A percentile compares a stretch with the other conserved stretches of the same genome.
These are phyloP conservation scores for Clitopilus hobsonii DNA, from an alignment of 768 basidiomycete genomes.

Conservation along the genomic window DNA sequence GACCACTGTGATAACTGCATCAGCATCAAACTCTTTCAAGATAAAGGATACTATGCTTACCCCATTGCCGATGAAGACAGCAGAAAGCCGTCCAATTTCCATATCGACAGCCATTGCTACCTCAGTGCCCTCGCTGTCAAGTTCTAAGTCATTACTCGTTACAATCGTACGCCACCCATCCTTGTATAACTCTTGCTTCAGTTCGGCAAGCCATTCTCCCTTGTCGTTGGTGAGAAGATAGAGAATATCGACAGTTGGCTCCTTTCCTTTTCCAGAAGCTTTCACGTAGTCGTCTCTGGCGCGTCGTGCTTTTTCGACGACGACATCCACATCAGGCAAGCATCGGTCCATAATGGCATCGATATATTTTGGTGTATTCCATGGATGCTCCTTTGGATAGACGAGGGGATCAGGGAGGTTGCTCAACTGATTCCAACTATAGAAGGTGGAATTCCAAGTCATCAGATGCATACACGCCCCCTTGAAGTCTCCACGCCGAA, in stretches of 20 bases:
- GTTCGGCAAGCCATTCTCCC: constrained; percentile 22
- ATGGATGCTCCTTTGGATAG: constrained; percentile 14
- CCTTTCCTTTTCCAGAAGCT: constrained; percentile 10
- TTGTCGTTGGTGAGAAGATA: constrained; percentile 35
- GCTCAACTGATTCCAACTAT: constrained; percentile 32
- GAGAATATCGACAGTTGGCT: constrained; percentile 22
- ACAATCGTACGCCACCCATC: constrained; percentile 29
- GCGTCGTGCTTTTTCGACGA: constrained; percentile 16
- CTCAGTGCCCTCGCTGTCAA: constrained; percentile 28
- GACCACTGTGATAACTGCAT: constrained; percentile 25
- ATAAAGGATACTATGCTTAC: constrained; percentile 22
- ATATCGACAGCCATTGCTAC: constrained; percentile 36
- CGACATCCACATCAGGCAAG: constrained; percentile 23
- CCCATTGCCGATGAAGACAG: constrained; percentile 38
- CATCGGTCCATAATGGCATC: constrained; percentile 26
- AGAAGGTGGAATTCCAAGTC: constrained; percentile 26
- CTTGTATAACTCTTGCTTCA: constrained; percentile 20
- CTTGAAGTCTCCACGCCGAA: constrained; percentile 34
- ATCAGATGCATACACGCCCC: constrained; percentile 26
- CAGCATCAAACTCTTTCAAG: neutral
- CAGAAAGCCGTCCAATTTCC: constrained; percentile 31
- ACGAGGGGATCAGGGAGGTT: constrained; percentile 26
- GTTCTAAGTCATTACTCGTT: constrained; percentile 26
- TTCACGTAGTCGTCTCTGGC: constrained; percentile 15
- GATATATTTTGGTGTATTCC: constrained; percentile 17